Base-by-base conservation (phyloP, 2,329 filamentous ascomycete genomes). In the Penicillium nordicum region DNA sequence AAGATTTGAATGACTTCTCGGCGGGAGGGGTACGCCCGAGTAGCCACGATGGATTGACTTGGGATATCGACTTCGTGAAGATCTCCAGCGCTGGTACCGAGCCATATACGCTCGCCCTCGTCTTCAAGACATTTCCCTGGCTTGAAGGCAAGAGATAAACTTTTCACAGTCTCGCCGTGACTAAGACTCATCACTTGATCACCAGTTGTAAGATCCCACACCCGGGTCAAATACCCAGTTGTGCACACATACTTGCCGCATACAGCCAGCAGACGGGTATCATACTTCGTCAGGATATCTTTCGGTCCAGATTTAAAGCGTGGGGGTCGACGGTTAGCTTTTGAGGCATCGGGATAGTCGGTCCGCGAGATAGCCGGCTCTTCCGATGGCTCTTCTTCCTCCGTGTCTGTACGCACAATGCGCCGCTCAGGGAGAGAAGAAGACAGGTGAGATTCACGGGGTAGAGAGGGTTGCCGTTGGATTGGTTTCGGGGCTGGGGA, bases 171-270 rank as follows among this genome's bases (percentile, higher is more conserved):
- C 68, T 99, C 94, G 1, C 88, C 89, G 71, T 96, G 92, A 50
- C 86, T 83, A 61, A 96, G 76, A 64, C 86, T 94, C 80, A 96
- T 84, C 14, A 96, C 69, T 49, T 90, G 81, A 64, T 95, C 89
- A 2, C 93, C 93, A 52, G 91, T 91, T 11, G 86, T 77, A 25
- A 96, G 74, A 70, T 87, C 93, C 92, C 94, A 99, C 0, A 92
- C 90, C 58, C 90, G 84, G 1, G 93, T 97, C 59, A 94, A 80
- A 61, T 89, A 88, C 5, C 93, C 94, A 16, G 89, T 90, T 0
- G 92, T 93, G 70, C 91, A 96, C 8, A 94, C 86, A 63, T 88
- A 87, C 61, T 92, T 88, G 8, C 94, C 94, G 69, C 90, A 97
- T 3, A 96, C 86, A 60, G 94, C 92, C 69, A 97, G 87, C 30